Conservation (phyloP, 2,329 filamentous ascomycete species). For the Cryphonectria japonica region DNA sequence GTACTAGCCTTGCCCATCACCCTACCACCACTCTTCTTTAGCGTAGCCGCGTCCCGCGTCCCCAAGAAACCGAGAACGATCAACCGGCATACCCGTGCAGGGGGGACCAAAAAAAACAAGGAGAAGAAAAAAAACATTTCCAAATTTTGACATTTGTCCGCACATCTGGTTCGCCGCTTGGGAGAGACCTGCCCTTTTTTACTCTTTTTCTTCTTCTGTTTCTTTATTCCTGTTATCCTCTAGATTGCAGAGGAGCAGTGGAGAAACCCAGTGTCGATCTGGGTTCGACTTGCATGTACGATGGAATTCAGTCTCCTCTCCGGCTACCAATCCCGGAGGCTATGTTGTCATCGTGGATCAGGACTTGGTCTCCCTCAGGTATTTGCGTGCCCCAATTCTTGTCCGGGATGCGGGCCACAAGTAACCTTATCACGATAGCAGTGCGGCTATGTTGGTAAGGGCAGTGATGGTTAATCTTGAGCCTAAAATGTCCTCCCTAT, state of each 20-base stretch:
- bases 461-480: not conserved
- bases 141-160: not conserved
- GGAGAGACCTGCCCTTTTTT: not conserved
- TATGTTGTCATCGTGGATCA: conserved; percentile 16
- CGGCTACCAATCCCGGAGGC: conserved; percentile 9
- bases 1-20: not conserved
- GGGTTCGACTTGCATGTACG: not conserved
- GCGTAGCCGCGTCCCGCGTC: conserved; percentile 4
- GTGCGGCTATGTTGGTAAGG: not conserved
- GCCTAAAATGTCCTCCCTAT: not conserved
- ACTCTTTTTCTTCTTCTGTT: not conserved
- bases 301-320: not conserved
- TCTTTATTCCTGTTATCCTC: not conserved
- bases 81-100: conserved; percentile 6
- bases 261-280: conserved; percentile 7
- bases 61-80: not conserved
- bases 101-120: not conserved
- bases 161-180: not conserved
- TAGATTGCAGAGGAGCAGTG: not conserved
- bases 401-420: not conserved
- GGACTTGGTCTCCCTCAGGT: not conserved
- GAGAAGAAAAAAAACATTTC: not conserved
- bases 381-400: not conserved
- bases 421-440: conserved; percentile 4
- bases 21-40: not conserved